phyloP scores from a whole-genome alignment of 345 rosid species.

The Citrus australasica region DNA sequence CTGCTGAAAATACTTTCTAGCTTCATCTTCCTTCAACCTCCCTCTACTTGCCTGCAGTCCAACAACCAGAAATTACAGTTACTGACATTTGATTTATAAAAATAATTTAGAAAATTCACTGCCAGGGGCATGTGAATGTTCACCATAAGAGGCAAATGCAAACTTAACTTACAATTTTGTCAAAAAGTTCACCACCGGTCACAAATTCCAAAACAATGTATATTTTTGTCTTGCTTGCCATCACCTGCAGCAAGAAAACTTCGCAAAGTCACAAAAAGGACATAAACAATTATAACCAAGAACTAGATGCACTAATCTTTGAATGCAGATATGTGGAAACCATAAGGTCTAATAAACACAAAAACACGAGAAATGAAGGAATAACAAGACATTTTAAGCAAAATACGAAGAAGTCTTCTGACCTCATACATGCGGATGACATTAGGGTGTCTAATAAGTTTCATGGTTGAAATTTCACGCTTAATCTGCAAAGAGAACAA shows the following conservation, averaged over 20 bases:
- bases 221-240: conserved; percentile 97
- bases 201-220: conserved; percentile 91
- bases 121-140: not conserved
- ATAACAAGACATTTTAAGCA: not conserved
- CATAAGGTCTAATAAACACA: conserved; percentile 2
- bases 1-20: conserved; percentile 91
- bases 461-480: conserved; percentile 95
- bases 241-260: conserved; percentile 56
- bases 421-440: conserved; percentile 98
- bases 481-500: conserved; percentile 56
- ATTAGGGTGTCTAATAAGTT: conserved; percentile 86
- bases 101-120: not conserved
- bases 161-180: conserved; percentile 76
- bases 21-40: conserved; percentile 93
- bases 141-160: conserved; percentile 1
- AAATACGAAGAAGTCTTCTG: conserved; percentile 16
- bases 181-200: conserved; percentile 98
- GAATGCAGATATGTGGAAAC: not conserved
- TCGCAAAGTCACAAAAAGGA: conserved; percentile 8
- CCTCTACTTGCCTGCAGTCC: conserved; percentile 74
- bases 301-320: not conserved
- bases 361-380: not conserved
- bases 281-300: not conserved
- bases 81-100: not conserved
- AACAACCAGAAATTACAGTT: conserved; percentile 5